Percentiles rank a stretch among this genome's conserved stretches.
Evolutionary conservation across 331 rosid genomes (phyloP).

Genomic region (Dryas integrifolia): DNA sequence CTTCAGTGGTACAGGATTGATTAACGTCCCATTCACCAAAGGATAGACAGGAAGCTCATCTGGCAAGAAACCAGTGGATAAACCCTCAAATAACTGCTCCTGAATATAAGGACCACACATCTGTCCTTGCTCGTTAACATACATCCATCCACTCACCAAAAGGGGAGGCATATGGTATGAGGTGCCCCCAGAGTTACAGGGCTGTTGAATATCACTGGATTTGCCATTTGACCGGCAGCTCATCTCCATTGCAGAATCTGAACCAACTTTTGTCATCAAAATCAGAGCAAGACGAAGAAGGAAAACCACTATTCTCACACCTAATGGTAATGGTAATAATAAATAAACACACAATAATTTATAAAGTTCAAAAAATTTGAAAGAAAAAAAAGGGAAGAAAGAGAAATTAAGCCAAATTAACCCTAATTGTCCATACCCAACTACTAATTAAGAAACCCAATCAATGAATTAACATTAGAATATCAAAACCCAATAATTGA

Average conservation of each 20-base stretch:
- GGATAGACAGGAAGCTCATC: constrained; percentile 92
- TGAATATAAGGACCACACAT: constrained; percentile 97
- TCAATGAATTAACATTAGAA: no score
- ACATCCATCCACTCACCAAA: constrained; percentile 91
- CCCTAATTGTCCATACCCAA: no score
- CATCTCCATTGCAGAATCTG: constrained; percentile 50
- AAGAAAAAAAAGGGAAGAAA: no score
- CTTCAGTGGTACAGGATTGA: constrained; percentile 76
- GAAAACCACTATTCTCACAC: background rate
- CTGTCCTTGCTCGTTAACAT: constrained; percentile 78
- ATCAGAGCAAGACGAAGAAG: constrained; percentile 28
- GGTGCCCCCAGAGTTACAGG: constrained; percentile 38
- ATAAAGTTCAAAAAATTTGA: no score
- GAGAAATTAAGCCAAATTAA: no score
- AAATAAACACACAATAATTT: background rate
- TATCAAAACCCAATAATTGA: no score
- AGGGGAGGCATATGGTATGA: constrained; percentile 34
- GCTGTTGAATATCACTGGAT: constrained; percentile 40
- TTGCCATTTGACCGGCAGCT: constrained; percentile 58
- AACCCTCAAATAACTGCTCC: constrained; percentile 83
- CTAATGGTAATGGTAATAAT: background rate
- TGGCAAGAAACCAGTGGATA: constrained; percentile 86
- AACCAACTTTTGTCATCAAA: constrained; percentile 42
- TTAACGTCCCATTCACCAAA: constrained; percentile 56
- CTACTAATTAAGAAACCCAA: no score